Evolutionary conservation across 495 filamentous ascomycete species (phyloP).

Genomic region (Amniculicola lignicola): DNA sequence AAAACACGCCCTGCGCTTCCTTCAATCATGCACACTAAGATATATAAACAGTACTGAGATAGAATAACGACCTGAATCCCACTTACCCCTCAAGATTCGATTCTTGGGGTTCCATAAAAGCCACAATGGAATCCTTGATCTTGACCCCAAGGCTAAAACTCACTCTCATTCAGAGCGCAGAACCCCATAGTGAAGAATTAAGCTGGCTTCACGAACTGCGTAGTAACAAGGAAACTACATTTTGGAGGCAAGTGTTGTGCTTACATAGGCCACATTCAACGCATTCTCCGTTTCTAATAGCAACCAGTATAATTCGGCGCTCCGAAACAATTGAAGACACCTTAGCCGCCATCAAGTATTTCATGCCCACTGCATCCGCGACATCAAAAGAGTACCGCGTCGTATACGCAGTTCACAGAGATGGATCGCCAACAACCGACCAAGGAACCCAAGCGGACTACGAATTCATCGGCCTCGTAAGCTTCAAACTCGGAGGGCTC

Average conservation of each 20-base stretch:
- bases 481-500: constrained; percentile 10
- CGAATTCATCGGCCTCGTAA: constrained; percentile 23
- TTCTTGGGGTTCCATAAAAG: neutral
- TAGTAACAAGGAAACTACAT: constrained; percentile 25
- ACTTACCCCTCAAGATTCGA: too few relatives aligned
- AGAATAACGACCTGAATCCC: too few relatives aligned
- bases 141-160: constrained; percentile 29
- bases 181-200: constrained; percentile 22
- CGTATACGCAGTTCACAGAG: constrained; percentile 28
- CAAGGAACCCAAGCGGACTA: neutral
- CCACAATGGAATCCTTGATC: constrained; percentile 24
- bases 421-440: neutral
- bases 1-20: too few relatives aligned
- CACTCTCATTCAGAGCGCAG: constrained; percentile 26
- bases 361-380: constrained; percentile 6
- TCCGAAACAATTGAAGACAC: constrained; percentile 25
- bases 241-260: constrained; percentile 23
- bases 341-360: constrained; percentile 3
- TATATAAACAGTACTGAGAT: too few relatives aligned
- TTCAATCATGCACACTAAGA: too few relatives aligned
- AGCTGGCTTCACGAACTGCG: constrained; percentile 29
- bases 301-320: constrained; percentile 10
- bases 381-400: constrained; percentile 16
- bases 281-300: constrained; percentile 1
- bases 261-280: neutral